Evolutionary conservation across 352 stramenopile genomes (phyloP).

Genomic region (Peronospora farinosa): DNA sequence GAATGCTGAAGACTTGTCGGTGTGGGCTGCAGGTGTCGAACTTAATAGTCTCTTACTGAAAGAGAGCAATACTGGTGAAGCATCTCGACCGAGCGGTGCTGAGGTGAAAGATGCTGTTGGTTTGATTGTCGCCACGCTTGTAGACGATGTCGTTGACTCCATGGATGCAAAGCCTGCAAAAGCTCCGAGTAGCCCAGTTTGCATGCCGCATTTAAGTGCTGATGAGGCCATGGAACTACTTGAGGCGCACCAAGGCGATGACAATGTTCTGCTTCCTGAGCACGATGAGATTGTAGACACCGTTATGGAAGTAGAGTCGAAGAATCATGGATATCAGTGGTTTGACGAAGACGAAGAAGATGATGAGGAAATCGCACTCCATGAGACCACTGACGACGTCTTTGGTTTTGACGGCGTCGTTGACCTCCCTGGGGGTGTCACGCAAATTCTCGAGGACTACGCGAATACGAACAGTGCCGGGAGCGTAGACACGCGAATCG

Average conservation of each 20-base stretch:
- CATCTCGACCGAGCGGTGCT: background rate
- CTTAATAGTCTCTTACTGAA: background rate
- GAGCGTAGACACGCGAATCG: slow-evolving; percentile 23
- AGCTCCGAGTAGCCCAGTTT: slow-evolving; percentile 12
- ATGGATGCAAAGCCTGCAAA: slow-evolving; percentile 12
- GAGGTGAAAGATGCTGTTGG: slow-evolving; percentile 6
- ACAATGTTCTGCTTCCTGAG: slow-evolving; percentile 16
- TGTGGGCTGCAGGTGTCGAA: background rate
- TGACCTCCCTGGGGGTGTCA: slow-evolving; percentile 6
- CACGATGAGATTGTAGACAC: slow-evolving; percentile 10
- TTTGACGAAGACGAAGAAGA: slow-evolving; percentile 34
- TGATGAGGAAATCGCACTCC: slow-evolving; percentile 14
- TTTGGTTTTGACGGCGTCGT: slow-evolving; percentile 19
- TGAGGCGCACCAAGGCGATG: slow-evolving; percentile 21
- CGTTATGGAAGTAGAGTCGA: slow-evolving; percentile 11
- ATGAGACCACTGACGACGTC: slow-evolving; percentile 24
- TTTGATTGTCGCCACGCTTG: slow-evolving; percentile 10
- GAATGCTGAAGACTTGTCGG: background rate
- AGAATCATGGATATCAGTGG: slow-evolving; percentile 30
- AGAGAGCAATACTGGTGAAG: background rate
- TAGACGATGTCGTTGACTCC: slow-evolving; percentile 16
- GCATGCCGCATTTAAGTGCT: slow-evolving; percentile 20
- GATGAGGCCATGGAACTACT: slow-evolving; percentile 28
- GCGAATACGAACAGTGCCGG: slow-evolving; percentile 23
- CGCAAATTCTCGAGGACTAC: slow-evolving; percentile 1